Evolutionary conservation across 2,329 filamentous ascomycete species (phyloP), one percentile per base, ranked within the genome.

Genomic region (Fusarium tuaranense): DNA sequence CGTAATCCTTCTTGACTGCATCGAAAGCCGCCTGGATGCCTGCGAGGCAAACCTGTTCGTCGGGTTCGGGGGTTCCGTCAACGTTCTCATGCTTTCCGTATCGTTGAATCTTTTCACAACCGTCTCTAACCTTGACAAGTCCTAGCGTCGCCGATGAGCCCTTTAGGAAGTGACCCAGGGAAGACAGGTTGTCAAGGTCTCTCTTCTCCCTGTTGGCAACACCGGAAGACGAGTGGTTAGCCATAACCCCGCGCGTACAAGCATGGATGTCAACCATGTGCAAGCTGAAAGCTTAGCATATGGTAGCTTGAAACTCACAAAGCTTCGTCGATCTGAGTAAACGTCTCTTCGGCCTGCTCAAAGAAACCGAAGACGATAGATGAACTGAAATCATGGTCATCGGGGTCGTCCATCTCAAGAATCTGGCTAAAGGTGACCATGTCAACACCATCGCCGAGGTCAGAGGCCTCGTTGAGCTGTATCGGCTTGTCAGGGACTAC

Each of bases 91-190:
- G 88, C 79, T 93, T 93, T 76, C 96, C 96, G 82, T 92, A 97
- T 80, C 97, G 93, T 84, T 99, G 96, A 79, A 99, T 98, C 87
- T 97, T 95, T 85, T 98, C 95, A 86, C 97, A 99, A 72, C 91
- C 93, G 80, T 98, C 95, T 82, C 95, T 94, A 79, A 99, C 93
- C 83, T 97, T 97, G 79, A 90, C 92, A 65, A 98, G 90, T 55
- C 97, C 97, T 64, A 99, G 89, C 5, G 97, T 98, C 44, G 97
- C 96, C 10, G 96, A 98, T 8, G 96, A 98, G 70, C 97, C 97
- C 86, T 99, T 99, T 77, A 99, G 89, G 86, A 98, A 99, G 85
- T 99, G 97, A 48, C 97, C 97, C 36, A 98, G 91, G 63, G 90
- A 88, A 38, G 95, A 97, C 41, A 98, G 90, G 75, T 91, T 87